Conservation (phyloP, 164 flowering plant species). For the Piper longum region DNA sequence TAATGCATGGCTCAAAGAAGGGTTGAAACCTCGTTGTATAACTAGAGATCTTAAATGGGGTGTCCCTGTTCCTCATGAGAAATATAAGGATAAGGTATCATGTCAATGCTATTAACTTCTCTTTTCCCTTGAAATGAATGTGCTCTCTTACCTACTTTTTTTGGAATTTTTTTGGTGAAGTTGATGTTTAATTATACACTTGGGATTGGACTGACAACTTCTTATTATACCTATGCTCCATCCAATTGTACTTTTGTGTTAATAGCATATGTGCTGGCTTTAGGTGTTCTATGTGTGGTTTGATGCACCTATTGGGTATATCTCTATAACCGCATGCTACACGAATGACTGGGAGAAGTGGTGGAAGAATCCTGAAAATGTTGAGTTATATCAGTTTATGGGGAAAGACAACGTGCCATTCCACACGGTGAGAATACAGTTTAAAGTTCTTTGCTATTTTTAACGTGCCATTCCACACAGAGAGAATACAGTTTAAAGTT, state of each 20-base stretch:
- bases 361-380: conserved; percentile 96
- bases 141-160: background rate
- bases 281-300: conserved; percentile 99
- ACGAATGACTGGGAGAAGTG: conserved; percentile 92
- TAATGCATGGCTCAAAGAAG: conserved; percentile 84
- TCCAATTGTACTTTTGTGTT: too few species aligned
- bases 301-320: conserved; percentile 95
- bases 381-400: conserved; percentile 93
- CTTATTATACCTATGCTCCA: background rate
- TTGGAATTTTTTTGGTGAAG: background rate
- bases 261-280: background rate
- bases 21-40: conserved; percentile 66
- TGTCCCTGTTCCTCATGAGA: conserved; percentile 91
- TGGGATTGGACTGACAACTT: background rate
- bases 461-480: conserved; percentile 97
- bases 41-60: conserved; percentile 99
- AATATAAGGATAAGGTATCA: conserved; percentile 66
- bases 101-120: background rate
- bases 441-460: too few species aligned
- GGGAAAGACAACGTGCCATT: conserved; percentile 98
- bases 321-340: conserved; percentile 79
- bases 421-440: conserved; percentile 54
- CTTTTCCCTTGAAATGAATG: background rate
- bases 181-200: background rate
- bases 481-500: conserved; percentile 14